These are phyloP conservation scores for Colletotrichum tropicicola DNA, from an alignment of 2,329 filamentous ascomycete genomes.

Conservation along the genomic window DNA sequence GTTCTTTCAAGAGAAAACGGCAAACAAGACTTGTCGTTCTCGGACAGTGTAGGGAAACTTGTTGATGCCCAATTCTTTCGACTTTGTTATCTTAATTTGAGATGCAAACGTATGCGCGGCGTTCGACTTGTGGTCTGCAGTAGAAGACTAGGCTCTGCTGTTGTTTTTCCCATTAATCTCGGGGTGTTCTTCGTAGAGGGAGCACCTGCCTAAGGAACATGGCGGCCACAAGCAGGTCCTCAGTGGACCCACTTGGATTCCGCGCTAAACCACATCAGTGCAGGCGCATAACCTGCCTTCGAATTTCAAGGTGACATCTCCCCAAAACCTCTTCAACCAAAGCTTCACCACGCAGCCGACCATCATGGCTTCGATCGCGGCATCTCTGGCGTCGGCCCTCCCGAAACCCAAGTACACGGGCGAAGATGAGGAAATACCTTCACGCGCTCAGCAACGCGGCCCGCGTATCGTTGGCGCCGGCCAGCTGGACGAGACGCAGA, in stretches of 20 bases:
- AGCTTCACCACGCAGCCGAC: constrained; percentile 33
- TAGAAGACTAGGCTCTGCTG: no score
- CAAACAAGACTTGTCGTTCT: no score
- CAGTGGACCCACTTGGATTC: neutral
- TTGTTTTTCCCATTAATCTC: no score
- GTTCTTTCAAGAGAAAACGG: no score
- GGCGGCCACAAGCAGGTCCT: no score
- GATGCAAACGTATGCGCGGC: no score
- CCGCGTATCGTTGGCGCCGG: constrained; percentile 83
- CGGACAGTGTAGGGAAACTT: no score
- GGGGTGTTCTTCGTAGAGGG: no score
- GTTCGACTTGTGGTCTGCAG: no score
- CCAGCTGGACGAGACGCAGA: constrained; percentile 84
- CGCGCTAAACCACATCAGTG: constrained; percentile 3
- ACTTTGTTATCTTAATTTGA: no score
- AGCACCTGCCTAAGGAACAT: no score
- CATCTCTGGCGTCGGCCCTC: constrained; percentile 80
- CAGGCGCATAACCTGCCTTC: constrained; percentile 28
- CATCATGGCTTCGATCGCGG: constrained; percentile 72
- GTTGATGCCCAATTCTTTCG: no score
- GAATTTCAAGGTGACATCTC: constrained; percentile 30
- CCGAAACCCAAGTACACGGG: constrained; percentile 92
- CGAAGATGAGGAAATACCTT: constrained; percentile 83
- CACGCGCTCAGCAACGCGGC: constrained; percentile 77
- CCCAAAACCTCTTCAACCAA: constrained; percentile 13